Evolutionary conservation across 2,329 filamentous ascomycete species (phyloP).

Genomic region (Colletotrichum costaricense): DNA sequence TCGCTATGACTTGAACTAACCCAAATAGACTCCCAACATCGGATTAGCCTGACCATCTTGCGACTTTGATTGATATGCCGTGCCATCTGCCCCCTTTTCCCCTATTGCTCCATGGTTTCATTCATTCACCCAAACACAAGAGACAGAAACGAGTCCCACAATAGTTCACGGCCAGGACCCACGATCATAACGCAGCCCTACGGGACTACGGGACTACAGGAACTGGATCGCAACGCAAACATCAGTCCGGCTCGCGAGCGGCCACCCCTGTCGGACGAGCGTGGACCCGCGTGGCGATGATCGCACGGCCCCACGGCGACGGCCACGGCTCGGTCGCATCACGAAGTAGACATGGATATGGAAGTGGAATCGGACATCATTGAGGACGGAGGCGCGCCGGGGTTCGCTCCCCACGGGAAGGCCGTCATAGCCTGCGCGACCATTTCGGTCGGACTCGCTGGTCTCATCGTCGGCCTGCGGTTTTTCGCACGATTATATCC

Average conservation of each 20-base stretch:
- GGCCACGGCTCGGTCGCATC: slow-evolving; percentile 13
- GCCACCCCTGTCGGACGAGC: neutral
- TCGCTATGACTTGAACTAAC: neutral
- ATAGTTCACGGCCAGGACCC: neutral
- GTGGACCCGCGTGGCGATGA: slow-evolving; percentile 3
- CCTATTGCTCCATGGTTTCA: neutral
- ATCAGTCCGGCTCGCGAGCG: neutral
- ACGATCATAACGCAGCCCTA: neutral
- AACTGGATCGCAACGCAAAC: neutral
- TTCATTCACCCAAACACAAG: neutral
- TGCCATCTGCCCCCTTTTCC: neutral
- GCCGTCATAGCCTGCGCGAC: slow-evolving; percentile 24
- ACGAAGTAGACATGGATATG: neutral
- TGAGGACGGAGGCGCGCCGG: slow-evolving; percentile 24
- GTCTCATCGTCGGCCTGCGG: slow-evolving; percentile 18
- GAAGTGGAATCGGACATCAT: neutral
- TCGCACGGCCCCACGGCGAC: neutral
- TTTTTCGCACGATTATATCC: slow-evolving; percentile 25
- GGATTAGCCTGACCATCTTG: neutral
- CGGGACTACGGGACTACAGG: neutral
- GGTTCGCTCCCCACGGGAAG: slow-evolving; percentile 6
- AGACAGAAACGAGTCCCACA: neutral
- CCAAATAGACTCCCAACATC: neutral
- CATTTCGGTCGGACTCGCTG: slow-evolving; percentile 1
- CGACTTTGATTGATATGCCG: neutral